Percentiles rank a stretch among this genome's conserved stretches.
These are phyloP conservation scores for Ganoderma leucocontextum DNA, from an alignment of 1,284 basidiomycete species.

Conservation along the genomic window DNA sequence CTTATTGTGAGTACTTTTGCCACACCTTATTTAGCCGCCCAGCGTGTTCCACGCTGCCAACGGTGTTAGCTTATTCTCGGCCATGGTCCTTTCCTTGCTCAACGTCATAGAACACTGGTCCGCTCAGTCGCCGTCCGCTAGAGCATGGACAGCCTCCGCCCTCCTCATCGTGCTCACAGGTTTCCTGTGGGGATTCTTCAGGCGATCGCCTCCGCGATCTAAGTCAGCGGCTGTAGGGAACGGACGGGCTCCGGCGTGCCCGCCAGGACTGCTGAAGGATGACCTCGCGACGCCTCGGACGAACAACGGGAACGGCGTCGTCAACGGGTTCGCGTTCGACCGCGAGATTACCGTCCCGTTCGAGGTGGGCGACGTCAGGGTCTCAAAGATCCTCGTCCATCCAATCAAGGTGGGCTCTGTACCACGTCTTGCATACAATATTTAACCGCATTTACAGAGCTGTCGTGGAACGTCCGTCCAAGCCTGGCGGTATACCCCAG, in stretches of 20 bases:
- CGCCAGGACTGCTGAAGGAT: slow-evolving; percentile 26
- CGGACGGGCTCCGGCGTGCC: slow-evolving; percentile 9
- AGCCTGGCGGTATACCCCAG: slow-evolving; percentile 59
- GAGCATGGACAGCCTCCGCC: slow-evolving; percentile 17
- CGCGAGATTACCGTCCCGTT: slow-evolving; percentile 31
- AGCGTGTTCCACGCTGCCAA: neutral
- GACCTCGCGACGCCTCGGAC: slow-evolving; percentile 11
- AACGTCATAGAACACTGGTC: slow-evolving; percentile 19
- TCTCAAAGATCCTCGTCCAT: slow-evolving; percentile 69
- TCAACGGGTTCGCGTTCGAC: slow-evolving; percentile 22
- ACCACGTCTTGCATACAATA: no score
- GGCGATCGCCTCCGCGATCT: neutral
- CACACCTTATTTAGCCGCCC: neutral
- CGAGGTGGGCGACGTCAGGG: slow-evolving; percentile 48
- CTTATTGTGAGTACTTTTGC: neutral
- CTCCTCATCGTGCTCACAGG: neutral
- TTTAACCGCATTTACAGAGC: slow-evolving; percentile 45
- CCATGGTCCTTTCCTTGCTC: slow-evolving; percentile 25
- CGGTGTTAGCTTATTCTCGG: slow-evolving; percentile 6
- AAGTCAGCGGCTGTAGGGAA: slow-evolving; percentile 8
- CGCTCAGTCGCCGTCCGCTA: slow-evolving; percentile 20
- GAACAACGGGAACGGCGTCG: slow-evolving; percentile 13
- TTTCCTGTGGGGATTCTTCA: neutral
- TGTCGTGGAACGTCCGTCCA: slow-evolving; percentile 70
- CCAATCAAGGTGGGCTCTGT: slow-evolving; percentile 64